phyloP scores from a whole-genome alignment of 2,329 filamentous ascomycete genomes.

The Gnomoniopsis smithogilvyi region DNA sequence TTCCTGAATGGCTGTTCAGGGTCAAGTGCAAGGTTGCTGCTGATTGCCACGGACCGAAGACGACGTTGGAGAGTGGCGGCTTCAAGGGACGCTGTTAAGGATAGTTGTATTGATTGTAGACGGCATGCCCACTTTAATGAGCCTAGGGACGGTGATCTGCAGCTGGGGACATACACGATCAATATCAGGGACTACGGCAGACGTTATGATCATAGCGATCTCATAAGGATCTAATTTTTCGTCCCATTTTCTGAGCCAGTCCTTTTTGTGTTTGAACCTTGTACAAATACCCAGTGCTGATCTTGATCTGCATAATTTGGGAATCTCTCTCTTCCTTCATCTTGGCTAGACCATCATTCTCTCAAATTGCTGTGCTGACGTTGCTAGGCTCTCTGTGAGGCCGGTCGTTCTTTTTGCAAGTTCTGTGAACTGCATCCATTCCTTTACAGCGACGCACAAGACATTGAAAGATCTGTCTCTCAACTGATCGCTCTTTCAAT shows the following conservation, averaged over 20 bases:
- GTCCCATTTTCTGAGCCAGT: constrained; percentile 1
- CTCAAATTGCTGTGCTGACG: not conserved
- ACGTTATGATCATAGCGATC: constrained; percentile 2
- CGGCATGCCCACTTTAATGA: not conserved
- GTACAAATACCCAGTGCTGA: constrained; percentile 8
- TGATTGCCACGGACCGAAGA: no score
- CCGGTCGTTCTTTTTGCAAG: constrained; percentile 10
- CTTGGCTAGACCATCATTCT: not conserved
- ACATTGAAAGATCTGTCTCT: not conserved
- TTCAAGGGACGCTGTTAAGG: no score
- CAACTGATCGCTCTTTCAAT: not conserved
- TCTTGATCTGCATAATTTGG: not conserved
- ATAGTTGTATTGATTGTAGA: no score
- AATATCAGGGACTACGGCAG: not conserved
- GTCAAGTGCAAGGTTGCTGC: no score
- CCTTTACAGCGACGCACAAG: not conserved
- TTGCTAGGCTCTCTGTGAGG: not conserved
- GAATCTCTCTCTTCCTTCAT: not conserved
- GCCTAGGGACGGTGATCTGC: constrained; percentile 2
- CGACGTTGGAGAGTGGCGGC: no score
- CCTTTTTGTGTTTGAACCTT: not conserved
- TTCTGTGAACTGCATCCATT: constrained; percentile 14
- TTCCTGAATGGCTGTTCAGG: no score
- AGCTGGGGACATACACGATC: not conserved
- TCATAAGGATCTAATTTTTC: not conserved